These are phyloP conservation scores for Rosa persica DNA, from an alignment of 306 rosid genomes.

Conservation along the genomic window DNA sequence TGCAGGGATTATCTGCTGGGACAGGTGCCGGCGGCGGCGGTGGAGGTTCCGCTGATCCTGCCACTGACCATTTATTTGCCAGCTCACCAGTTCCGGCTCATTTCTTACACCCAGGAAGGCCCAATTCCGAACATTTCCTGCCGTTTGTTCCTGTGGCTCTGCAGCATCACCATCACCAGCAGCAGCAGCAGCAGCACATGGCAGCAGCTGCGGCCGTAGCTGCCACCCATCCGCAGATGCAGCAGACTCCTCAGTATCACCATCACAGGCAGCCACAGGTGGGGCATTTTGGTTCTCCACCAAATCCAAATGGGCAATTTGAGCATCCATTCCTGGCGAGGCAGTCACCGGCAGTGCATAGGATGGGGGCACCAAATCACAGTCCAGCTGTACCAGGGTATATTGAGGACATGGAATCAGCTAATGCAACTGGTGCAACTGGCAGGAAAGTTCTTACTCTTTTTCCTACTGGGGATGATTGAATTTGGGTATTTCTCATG, in stretches of 20 bases:
- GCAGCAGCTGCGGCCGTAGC: slow-evolving; percentile 47
- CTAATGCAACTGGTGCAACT: slow-evolving; percentile 70
- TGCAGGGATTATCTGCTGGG: slow-evolving; percentile 77
- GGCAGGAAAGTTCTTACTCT: slow-evolving; percentile 90
- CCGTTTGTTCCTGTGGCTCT: slow-evolving; percentile 86
- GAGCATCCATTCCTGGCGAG: slow-evolving; percentile 78
- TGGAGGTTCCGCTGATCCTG: slow-evolving; percentile 51
- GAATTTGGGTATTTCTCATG: slow-evolving; percentile 41
- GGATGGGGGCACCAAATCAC: slow-evolving; percentile 74
- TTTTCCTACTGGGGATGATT: slow-evolving; percentile 91
- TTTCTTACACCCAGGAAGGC: slow-evolving; percentile 66
- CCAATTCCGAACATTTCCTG: slow-evolving; percentile 80
- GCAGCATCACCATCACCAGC: slow-evolving; percentile 72
- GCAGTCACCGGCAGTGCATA: slow-evolving; percentile 64
- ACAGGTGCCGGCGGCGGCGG: slow-evolving; percentile 35
- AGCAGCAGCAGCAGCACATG: slow-evolving; percentile 72
- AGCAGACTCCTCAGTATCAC: slow-evolving; percentile 59
- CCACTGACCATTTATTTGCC: slow-evolving; percentile 86
- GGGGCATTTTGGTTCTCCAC: slow-evolving; percentile 84
- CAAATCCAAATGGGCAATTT: slow-evolving; percentile 62
- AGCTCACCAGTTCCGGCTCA: slow-evolving; percentile 92
- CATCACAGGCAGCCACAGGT: slow-evolving; percentile 46
- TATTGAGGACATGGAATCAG: slow-evolving; percentile 82
- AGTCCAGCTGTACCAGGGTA: slow-evolving; percentile 44
- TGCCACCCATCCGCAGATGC: slow-evolving; percentile 39